phyloP scores from a whole-genome alignment of 140 eudicot genomes.

The Senecio squalidus region DNA sequence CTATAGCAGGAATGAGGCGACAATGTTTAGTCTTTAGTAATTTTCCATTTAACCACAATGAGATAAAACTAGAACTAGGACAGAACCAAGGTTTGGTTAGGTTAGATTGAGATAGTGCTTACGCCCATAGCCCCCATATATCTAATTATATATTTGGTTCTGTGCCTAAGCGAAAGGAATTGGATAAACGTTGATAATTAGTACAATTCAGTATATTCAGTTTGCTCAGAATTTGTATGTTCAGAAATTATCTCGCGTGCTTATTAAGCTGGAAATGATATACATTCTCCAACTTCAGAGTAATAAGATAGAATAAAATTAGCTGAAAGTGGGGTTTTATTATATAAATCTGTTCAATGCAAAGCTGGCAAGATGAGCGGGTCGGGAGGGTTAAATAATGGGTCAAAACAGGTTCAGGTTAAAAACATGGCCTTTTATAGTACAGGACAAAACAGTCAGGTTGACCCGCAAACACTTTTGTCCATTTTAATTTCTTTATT shows the following conservation, averaged over 20 bases:
- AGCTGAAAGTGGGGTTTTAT: not conserved
- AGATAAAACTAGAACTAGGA: too few species aligned
- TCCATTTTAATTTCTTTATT: too few species aligned
- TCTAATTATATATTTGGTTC: not conserved
- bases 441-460: too few species aligned
- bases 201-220: not conserved
- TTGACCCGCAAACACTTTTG: too few species aligned
- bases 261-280: conserved; percentile 1
- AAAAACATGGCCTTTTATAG: too few species aligned
- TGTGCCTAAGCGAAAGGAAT: not conserved
- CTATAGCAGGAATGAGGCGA: not conserved
- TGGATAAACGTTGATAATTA: not conserved
- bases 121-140: not conserved
- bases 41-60: not conserved
- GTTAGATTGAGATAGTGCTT: not conserved
- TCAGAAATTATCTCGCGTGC: not conserved
- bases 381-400: too few species aligned
- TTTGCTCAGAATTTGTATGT: not conserved
- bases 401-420: too few species aligned
- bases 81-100: not conserved
- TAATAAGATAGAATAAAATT: not conserved
- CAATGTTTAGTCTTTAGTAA: not conserved
- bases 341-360: not conserved
- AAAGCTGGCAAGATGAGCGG: too few species aligned
- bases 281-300: not conserved